Evolutionary conservation across 805 yeast species (phyloP).

Genomic region (Candida ortonii): DNA sequence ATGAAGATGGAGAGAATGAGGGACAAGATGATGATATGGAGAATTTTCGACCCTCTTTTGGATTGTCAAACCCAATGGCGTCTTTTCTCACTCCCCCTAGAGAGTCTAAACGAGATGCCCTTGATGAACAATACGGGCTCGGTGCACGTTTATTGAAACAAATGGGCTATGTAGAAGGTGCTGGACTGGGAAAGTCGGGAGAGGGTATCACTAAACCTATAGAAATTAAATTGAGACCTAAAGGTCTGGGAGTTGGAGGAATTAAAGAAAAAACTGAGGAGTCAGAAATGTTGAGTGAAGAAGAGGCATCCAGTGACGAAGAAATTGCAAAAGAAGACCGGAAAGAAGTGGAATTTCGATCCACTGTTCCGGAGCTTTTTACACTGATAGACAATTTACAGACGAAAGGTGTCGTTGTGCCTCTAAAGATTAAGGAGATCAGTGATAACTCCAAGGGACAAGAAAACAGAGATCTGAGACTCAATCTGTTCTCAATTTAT

Average conservation of each 20-base stretch:
- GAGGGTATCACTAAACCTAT: constrained; percentile 82
- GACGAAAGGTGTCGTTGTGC: constrained; percentile 34
- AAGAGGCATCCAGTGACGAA: constrained; percentile 26
- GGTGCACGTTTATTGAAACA: constrained; percentile 75
- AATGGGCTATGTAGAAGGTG: constrained; percentile 87
- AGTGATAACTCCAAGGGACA: constrained; percentile 27
- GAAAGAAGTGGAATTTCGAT: constrained; percentile 8
- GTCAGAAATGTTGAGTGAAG: constrained; percentile 17
- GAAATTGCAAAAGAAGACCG: constrained; percentile 10
- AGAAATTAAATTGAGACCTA: constrained; percentile 62
- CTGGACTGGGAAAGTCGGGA: constrained; percentile 74
- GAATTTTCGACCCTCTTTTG: constrained; percentile 2
- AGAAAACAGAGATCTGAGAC: constrained; percentile 18
- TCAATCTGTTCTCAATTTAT: constrained; percentile 17
- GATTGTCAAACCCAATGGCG: no score
- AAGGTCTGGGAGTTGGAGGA: constrained; percentile 75
- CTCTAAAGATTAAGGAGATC: constrained; percentile 34
- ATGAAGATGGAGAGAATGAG: constrained; percentile 3
- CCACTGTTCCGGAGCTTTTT: constrained; percentile 32
- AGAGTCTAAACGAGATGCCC: not conserved
- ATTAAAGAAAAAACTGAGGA: constrained; percentile 36
- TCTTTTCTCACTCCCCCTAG: constrained; percentile 1
- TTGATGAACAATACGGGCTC: constrained; percentile 57
- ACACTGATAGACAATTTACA: constrained; percentile 38
- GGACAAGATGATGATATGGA: constrained; percentile 2